Percentiles rank a stretch among this genome's conserved stretches.
phyloP scores from a whole-genome alignment of 106 monocot genomes.

The Hemerocallis citrina region DNA sequence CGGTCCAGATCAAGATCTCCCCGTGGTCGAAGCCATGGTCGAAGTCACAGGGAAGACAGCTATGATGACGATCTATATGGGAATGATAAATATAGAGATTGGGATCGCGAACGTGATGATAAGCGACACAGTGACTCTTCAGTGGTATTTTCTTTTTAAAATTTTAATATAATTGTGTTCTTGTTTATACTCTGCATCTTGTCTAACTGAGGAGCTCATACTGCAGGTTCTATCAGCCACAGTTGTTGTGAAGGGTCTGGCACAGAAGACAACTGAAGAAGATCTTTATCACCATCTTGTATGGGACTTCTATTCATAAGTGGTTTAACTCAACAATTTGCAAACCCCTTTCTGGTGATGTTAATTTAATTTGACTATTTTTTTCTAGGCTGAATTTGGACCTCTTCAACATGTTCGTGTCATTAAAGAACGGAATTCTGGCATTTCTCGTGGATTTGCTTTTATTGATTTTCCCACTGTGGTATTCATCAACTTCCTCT shows the following conservation, averaged over 20 bases:
- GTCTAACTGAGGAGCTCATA: neutral
- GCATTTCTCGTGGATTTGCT: slow-evolving; percentile 92
- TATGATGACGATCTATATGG: slow-evolving; percentile 74
- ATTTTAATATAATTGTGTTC: neutral
- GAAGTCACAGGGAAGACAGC: slow-evolving; percentile 71
- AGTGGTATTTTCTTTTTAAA: slow-evolving; percentile 30
- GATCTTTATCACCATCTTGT: slow-evolving; percentile 93
- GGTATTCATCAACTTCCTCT: slow-evolving; percentile 33
- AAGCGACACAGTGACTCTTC: slow-evolving; percentile 36
- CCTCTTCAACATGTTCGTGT: slow-evolving; percentile 93
- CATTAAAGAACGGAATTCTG: slow-evolving; percentile 89
- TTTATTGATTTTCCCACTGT: slow-evolving; percentile 94
- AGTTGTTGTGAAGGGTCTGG: slow-evolving; percentile 89
- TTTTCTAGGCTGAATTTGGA: slow-evolving; percentile 89
- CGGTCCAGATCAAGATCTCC: slow-evolving; percentile 92
- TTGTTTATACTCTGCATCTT: neutral
- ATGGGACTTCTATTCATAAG: slow-evolving; percentile 11
- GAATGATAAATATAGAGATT: slow-evolving; percentile 52
- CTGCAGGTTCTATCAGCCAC: slow-evolving; percentile 86
- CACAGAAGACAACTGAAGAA: slow-evolving; percentile 88
- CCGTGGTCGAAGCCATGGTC: slow-evolving; percentile 48
- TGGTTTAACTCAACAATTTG: neutral
- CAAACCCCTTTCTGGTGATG: neutral
- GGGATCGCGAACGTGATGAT: slow-evolving; percentile 72
- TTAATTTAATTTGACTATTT: neutral